Evolutionary conservation across 352 stramenopile species (phyloP).

Genomic region (Phytophthora nicotianae): DNA sequence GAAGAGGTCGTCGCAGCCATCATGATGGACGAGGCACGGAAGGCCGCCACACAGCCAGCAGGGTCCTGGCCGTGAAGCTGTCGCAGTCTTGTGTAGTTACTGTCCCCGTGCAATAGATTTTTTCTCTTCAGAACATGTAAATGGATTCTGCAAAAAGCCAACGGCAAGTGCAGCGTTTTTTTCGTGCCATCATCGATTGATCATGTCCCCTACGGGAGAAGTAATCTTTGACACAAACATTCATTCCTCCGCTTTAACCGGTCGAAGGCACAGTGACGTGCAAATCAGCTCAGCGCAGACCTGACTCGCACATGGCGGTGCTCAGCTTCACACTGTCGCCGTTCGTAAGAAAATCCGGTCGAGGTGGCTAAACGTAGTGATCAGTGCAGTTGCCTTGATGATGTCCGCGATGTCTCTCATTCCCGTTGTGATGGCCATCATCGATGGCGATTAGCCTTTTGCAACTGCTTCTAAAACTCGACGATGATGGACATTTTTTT

Average conservation of each 20-base stretch:
- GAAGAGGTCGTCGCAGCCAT: constrained; percentile 33
- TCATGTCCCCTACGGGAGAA: constrained; percentile 8
- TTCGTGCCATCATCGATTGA: constrained; percentile 26
- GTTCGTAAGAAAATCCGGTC: constrained; percentile 30
- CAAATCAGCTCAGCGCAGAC: constrained; percentile 6
- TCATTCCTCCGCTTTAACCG: constrained; percentile 3
- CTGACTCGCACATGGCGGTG: constrained; percentile 20
- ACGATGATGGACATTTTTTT: neutral
- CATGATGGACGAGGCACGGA: constrained; percentile 34
- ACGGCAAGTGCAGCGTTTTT: neutral
- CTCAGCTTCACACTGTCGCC: constrained; percentile 14
- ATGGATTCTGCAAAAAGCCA: neutral
- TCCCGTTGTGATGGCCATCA: constrained; percentile 4
- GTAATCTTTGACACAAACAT: constrained; percentile 27
- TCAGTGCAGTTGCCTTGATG: constrained; percentile 3
- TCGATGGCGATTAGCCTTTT: constrained; percentile 2
- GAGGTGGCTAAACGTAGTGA: neutral
- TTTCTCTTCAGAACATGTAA: constrained; percentile 4
- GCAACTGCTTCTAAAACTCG: neutral
- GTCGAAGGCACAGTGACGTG: constrained; percentile 5
- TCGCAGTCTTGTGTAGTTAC: constrained; percentile 1
- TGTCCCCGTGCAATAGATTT: constrained; percentile 29
- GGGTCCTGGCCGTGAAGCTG: constrained; percentile 17
- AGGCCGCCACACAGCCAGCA: constrained; percentile 17
- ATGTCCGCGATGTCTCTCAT: neutral